Conservation (phyloP, 257 asterid genomes). For the Primulina tabacum region DNA sequence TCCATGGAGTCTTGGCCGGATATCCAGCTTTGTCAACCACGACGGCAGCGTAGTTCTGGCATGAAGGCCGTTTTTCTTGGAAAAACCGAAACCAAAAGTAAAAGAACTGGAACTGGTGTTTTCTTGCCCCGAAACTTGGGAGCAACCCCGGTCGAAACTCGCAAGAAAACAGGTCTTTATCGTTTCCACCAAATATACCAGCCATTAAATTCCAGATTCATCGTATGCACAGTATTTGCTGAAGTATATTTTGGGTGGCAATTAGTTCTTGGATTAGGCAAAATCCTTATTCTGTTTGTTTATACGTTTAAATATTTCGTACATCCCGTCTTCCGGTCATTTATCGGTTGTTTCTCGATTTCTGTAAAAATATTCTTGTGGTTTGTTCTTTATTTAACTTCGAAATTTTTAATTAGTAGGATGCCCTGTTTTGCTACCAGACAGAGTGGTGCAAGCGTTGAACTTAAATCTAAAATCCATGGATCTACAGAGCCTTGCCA, state of each 20-base stretch:
- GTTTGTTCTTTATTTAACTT: neutral
- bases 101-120: slow-evolving; percentile 85
- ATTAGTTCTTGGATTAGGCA: neutral
- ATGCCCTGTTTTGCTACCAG: slow-evolving; percentile 58
- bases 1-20: slow-evolving; percentile 9
- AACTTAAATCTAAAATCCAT: slow-evolving; percentile 46
- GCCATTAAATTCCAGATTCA: neutral
- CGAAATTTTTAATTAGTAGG: slow-evolving; percentile 26
- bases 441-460: slow-evolving; percentile 62
- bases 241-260: neutral
- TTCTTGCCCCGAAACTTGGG: slow-evolving; percentile 62
- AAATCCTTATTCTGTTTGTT: no score
- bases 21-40: slow-evolving; percentile 31
- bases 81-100: slow-evolving; percentile 44
- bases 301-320: neutral
- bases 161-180: slow-evolving; percentile 51
- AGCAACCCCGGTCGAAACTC: slow-evolving; percentile 32
- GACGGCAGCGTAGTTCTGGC: slow-evolving; percentile 43
- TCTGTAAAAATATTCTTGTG: neutral
- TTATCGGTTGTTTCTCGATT: no score
- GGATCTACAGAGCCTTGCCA: slow-evolving; percentile 21
- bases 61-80: slow-evolving; percentile 66
- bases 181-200: neutral
- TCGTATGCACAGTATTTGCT: neutral
- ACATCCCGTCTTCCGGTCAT: no score